Percentiles rank a stretch among this genome's conserved stretches.
phyloP scores from a whole-genome alignment of 495 filamentous ascomycete genomes.

The Penicillium antarcticum region DNA sequence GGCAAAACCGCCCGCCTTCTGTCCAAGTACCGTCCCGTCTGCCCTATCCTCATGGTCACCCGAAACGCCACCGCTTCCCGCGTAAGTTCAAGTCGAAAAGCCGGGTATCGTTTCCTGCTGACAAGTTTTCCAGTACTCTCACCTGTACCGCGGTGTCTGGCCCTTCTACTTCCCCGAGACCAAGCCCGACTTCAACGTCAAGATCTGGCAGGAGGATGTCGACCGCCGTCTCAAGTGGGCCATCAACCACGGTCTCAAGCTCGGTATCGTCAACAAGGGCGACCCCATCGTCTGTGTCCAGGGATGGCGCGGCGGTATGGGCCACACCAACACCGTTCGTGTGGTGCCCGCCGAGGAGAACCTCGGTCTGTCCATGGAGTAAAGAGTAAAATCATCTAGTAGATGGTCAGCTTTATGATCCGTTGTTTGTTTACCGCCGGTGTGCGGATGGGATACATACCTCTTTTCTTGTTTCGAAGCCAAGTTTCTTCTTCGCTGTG shows the following conservation, averaged over 20 bases:
- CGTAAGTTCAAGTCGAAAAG: conserved; percentile 35
- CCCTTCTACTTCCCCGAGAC: conserved; percentile 89
- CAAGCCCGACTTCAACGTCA: conserved; percentile 91
- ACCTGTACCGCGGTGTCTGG: conserved; percentile 96
- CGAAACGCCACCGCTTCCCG: conserved; percentile 77
- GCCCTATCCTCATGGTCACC: conserved; percentile 98
- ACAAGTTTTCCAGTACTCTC: conserved; percentile 60
- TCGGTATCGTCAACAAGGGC: conserved; percentile 77
- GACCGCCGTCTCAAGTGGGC: conserved; percentile 96
- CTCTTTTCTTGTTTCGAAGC: conserved; percentile 15
- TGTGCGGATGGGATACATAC: conserved; percentile 29
- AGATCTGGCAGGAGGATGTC: conserved; percentile 95
- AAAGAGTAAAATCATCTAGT: conserved; percentile 15
- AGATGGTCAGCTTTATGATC: conserved; percentile 15
- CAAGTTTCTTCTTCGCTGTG: conserved; percentile 17
- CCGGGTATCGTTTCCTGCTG: conserved; percentile 2
- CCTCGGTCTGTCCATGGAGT: conserved; percentile 48
- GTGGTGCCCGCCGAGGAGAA: conserved; percentile 65
- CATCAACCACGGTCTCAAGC: conserved; percentile 75
- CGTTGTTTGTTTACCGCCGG: conserved; percentile 18
- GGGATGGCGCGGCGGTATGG: conserved; percentile 96
- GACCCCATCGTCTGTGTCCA: conserved; percentile 93
- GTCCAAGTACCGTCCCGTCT: conserved; percentile 97
- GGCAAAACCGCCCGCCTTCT: conserved; percentile 89
- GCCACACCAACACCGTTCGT: conserved; percentile 93